Evolutionary conservation across 257 asterid genomes (phyloP), one percentile per base, ranked within the genome.

Genomic region (Rehmannia glutinosa): DNA sequence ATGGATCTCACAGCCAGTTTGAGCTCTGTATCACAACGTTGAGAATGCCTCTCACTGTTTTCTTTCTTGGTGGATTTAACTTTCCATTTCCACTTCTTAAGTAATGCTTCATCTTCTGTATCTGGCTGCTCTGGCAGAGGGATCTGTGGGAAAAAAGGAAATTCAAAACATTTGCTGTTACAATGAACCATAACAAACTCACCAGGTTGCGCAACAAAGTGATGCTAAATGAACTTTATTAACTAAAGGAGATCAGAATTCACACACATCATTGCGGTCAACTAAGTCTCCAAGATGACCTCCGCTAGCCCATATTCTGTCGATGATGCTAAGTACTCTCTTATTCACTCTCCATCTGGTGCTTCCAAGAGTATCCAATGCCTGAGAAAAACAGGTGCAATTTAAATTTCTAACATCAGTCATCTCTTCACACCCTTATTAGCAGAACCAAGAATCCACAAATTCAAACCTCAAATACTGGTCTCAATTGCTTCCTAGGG

Each of bases 281-380:
- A 88, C 96, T 77, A 90, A 75, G 82, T 76, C 88, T 21, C 80
- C 99, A 72, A 93, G 91, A 52, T 83, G 47, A 60, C 99, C 97
- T 75, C 99, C 99, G 75, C 75, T 78, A 32, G 97, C 91, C 99
- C 99, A 93, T 74, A 93, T 86, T 74, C 89, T 78, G 70, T 93
- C 97, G 73, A 93, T 72, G 64, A 87, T 74, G 75, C 79, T 43
- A 59, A 93, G 95, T 61, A 93, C 88, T 75, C 87, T 82, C 80
- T 88, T 90, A 74, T 90, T 93, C 66, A 93, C 87, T 80, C 99
- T 87, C 99, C 99, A 93, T 77, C 78, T 83, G 66, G 95, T 90
- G 77, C 76, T 81, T 77, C 99, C 99, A 76, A 93, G 97, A 50
- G 97, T 90, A 84, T 93, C 87, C 77, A 93, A 74, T 58, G 99